Conservation (phyloP, 495 filamentous ascomycete genomes). For the Paragyromitra xinjiangensis region DNA sequence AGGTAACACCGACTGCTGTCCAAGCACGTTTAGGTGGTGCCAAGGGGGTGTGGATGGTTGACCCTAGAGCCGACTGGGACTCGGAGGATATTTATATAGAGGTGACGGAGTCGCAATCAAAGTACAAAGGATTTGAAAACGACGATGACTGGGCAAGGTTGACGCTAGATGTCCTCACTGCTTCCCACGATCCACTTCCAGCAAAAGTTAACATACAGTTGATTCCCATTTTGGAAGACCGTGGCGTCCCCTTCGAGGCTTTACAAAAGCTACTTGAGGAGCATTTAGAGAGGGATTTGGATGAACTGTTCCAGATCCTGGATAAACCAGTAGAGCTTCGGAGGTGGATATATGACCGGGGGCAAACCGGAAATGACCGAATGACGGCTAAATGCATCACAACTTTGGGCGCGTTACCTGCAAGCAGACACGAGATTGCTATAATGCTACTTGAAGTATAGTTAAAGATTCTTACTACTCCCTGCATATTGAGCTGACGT, state of each 20-base stretch:
- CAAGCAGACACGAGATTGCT: constrained; percentile 28
- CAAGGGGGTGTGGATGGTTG: constrained; percentile 89
- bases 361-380: constrained; percentile 56
- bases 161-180: constrained; percentile 78
- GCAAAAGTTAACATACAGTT: constrained; percentile 80
- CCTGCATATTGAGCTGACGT: not conserved
- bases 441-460: constrained; percentile 58
- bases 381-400: constrained; percentile 59
- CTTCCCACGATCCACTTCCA: constrained; percentile 68
- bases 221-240: constrained; percentile 76
- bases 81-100: constrained; percentile 71
- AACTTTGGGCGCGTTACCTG: constrained; percentile 30
- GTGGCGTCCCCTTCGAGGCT: constrained; percentile 63
- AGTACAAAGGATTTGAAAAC: constrained; percentile 71
- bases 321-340: constrained; percentile 63
- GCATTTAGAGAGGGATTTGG: constrained; percentile 69
- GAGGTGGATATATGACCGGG: constrained; percentile 66
- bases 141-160: constrained; percentile 66
- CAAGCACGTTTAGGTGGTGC: constrained; percentile 84
- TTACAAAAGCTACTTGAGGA: constrained; percentile 68
- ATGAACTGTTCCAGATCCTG: constrained; percentile 68
- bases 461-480: not conserved
- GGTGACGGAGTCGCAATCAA: constrained; percentile 79
- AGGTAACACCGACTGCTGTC: constrained; percentile 73
- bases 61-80: constrained; percentile 57